Percentiles rank a stretch among this genome's conserved stretches.
Evolutionary conservation across 257 asterid genomes (phyloP).

Genomic region (Solanum chilense): DNA sequence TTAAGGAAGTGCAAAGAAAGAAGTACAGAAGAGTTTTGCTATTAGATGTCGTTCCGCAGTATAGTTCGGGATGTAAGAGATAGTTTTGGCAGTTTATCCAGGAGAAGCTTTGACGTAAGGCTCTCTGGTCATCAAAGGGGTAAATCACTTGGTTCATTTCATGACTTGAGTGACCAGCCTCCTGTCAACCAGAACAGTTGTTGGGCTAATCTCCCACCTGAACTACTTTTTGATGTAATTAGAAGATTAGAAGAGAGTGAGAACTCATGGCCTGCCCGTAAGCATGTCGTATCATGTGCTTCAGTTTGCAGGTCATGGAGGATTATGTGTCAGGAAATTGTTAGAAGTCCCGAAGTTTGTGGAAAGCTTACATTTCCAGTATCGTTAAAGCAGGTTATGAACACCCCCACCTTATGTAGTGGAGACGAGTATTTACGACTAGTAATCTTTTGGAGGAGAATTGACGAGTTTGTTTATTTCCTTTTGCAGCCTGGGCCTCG

Average conservation of each 20-base stretch:
- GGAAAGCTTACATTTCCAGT: constrained; percentile 91
- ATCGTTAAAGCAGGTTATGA: constrained; percentile 71
- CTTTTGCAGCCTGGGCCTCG: constrained; percentile 78
- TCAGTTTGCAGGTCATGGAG: constrained; percentile 93
- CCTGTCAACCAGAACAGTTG: constrained; percentile 54
- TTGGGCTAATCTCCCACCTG: constrained; percentile 96
- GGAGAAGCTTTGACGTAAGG: constrained; percentile 69
- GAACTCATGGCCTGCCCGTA: constrained; percentile 86
- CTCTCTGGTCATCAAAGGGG: constrained; percentile 62
- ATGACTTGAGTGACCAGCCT: constrained; percentile 45
- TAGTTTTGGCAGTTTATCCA: constrained; percentile 81
- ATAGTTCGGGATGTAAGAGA: constrained; percentile 82
- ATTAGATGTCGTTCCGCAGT: constrained; percentile 81
- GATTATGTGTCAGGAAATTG: constrained; percentile 76
- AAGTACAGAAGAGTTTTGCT: constrained; percentile 1
- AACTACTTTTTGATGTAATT: constrained; percentile 74
- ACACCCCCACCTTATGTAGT: not conserved
- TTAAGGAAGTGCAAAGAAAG: constrained; percentile 1
- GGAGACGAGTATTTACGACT: not conserved
- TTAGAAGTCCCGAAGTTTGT: constrained; percentile 53
- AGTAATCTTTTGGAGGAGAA: not conserved
- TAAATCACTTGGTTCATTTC: constrained; percentile 61
- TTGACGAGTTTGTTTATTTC: constrained; percentile 3
- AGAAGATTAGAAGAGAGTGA: constrained; percentile 89
- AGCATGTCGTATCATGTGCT: constrained; percentile 81